A percentile compares a stretch with the other conserved stretches of the same genome.
These are phyloP conservation scores for Cinnamomum chago DNA, from an alignment of 164 flowering plant genomes.

Conservation along the genomic window DNA sequence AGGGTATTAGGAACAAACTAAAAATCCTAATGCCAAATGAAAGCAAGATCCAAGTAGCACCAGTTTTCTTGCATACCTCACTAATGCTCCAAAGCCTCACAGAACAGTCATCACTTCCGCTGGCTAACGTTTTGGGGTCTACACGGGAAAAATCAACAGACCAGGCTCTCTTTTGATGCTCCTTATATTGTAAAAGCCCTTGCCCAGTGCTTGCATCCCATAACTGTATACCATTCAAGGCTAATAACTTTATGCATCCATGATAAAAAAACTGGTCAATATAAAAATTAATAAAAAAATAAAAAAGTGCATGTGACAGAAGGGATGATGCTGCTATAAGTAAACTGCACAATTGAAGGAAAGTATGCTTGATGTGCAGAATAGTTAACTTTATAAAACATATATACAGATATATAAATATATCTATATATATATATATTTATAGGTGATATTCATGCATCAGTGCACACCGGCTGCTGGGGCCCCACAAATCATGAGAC, in stretches of 20 bases:
- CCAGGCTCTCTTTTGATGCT: slow-evolving; percentile 90
- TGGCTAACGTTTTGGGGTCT: slow-evolving; percentile 84
- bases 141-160: slow-evolving; percentile 87
- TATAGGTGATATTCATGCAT: no score
- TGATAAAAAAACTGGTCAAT: slow-evolving; percentile 2
- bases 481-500: no score
- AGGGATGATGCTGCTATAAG: neutral
- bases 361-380: neutral
- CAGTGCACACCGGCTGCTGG: no score
- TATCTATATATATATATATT: no score
- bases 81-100: slow-evolving; percentile 95
- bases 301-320: neutral
- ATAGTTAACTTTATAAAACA: no score
- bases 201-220: slow-evolving; percentile 95
- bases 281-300: neutral
- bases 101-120: slow-evolving; percentile 95
- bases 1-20: no score
- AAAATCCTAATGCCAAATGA: no score
- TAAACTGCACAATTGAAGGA: neutral
- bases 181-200: slow-evolving; percentile 50
- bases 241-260: slow-evolving; percentile 12
- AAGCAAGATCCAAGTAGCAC: neutral
- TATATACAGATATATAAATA: no score
- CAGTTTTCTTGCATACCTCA: slow-evolving; percentile 48
- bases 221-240: slow-evolving; percentile 45